Conservation (phyloP, 371 early-diverging fungal species). For the Chytridium lagenaria region DNA sequence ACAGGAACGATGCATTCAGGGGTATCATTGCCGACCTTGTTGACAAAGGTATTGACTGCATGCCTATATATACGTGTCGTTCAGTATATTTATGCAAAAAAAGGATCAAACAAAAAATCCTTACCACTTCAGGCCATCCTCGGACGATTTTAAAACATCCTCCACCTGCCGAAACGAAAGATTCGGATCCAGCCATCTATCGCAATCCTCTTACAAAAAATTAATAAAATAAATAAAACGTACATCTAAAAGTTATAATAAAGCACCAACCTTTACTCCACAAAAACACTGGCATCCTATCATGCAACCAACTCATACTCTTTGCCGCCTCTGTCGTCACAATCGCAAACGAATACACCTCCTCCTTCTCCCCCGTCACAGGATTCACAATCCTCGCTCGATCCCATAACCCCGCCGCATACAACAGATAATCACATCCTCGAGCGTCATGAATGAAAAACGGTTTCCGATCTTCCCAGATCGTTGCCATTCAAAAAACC, state of each 20-base stretch:
- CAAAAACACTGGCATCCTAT: slow-evolving; percentile 78
- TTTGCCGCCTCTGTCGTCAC: slow-evolving; percentile 63
- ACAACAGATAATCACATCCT: slow-evolving; percentile 2
- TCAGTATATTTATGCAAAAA: not conserved
- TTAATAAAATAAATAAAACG: slow-evolving; percentile 51
- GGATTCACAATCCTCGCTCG: not conserved
- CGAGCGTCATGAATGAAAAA: slow-evolving; percentile 53
- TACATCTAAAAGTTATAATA: slow-evolving; percentile 62
- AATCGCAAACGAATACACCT: slow-evolving; percentile 47
- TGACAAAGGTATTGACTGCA: slow-evolving; percentile 54
- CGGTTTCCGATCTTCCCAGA: slow-evolving; percentile 61
- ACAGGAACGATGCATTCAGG: slow-evolving; percentile 55
- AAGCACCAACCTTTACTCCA: slow-evolving; percentile 52
- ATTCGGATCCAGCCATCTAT: not conserved
- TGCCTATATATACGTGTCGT: slow-evolving; percentile 8
- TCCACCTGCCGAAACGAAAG: too few relatives aligned
- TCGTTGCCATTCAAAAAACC: slow-evolving; percentile 78
- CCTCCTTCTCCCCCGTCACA: not conserved
- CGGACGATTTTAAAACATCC: not conserved
- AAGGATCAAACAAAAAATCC: not conserved
- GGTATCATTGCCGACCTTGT: slow-evolving; percentile 57
- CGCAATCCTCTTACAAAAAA: not conserved
- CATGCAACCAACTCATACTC: slow-evolving; percentile 63
- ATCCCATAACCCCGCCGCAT: slow-evolving; percentile 32
- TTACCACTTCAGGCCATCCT: not conserved